A percentile compares a stretch with the other conserved stretches of the same genome.
Conservation (phyloP, 768 basidiomycete genomes). For the Tylopilus vinaceipallidus region DNA sequence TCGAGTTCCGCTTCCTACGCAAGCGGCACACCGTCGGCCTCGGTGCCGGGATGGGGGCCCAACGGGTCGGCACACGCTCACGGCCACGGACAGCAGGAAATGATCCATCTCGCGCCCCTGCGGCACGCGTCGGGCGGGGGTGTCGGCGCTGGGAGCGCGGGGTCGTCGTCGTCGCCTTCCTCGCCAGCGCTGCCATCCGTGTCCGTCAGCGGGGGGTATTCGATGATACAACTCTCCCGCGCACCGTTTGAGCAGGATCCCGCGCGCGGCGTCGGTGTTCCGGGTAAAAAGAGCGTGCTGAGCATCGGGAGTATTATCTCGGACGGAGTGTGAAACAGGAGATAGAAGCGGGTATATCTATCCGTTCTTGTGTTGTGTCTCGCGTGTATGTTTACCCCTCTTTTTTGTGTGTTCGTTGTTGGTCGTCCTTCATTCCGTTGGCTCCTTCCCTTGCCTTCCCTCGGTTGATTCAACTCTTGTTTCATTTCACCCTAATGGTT, state of each 20-base stretch:
- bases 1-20: slow-evolving; percentile 7
- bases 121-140: slow-evolving; percentile 18
- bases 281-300: slow-evolving; percentile 60
- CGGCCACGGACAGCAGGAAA: slow-evolving; percentile 27
- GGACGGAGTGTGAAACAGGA: slow-evolving; percentile 31
- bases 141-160: slow-evolving; percentile 4
- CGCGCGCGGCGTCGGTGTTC: slow-evolving; percentile 16
- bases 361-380: background rate
- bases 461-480: background rate
- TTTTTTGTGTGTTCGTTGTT: background rate
- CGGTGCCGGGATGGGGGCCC: slow-evolving; percentile 18
- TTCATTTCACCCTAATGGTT: background rate
- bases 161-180: slow-evolving; percentile 28
- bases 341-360: background rate
- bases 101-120: slow-evolving; percentile 37
- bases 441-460: background rate
- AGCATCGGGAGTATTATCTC: slow-evolving; percentile 74
- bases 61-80: slow-evolving; percentile 16
- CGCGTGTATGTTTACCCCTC: slow-evolving; percentile 2
- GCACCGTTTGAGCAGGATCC: slow-evolving; percentile 33
- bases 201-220: slow-evolving; percentile 17
- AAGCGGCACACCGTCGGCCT: background rate
- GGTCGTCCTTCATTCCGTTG: background rate
- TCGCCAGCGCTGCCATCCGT: slow-evolving; percentile 27
- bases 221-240: slow-evolving; percentile 31